A percentile compares a stretch with the other conserved stretches of the same genome.
Evolutionary conservation across 768 basidiomycete genomes (phyloP).

Genomic region (Galerina marginata): DNA sequence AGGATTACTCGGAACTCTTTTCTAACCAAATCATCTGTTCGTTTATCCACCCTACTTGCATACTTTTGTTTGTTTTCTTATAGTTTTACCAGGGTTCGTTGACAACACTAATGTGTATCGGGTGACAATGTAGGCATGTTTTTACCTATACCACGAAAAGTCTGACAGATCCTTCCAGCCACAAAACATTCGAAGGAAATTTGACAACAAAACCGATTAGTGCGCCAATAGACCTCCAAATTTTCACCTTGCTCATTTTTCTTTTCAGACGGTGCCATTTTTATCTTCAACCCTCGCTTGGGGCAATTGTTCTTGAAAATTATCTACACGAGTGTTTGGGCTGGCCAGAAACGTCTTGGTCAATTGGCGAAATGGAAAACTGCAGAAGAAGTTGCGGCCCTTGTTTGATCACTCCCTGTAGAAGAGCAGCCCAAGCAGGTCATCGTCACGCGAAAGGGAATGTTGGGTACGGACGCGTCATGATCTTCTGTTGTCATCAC

Average conservation of each 20-base stretch:
- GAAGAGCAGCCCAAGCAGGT: slow-evolving; percentile 99
- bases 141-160: neutral
- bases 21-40: slow-evolving; percentile 96
- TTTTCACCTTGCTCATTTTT: slow-evolving; percentile 15
- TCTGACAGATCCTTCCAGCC: slow-evolving; percentile 48
- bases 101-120: slow-evolving; percentile 99
- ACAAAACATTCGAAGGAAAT: slow-evolving; percentile 99
- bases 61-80: slow-evolving; percentile 3
- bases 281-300: slow-evolving; percentile 99
- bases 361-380: slow-evolving; percentile 99
- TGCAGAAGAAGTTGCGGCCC: slow-evolving; percentile 98
- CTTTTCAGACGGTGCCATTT: slow-evolving; percentile 84
- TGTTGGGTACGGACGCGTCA: slow-evolving; percentile 73
- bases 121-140: slow-evolving; percentile 74
- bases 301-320: slow-evolving; percentile 98
- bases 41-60: slow-evolving; percentile 23
- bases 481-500: neutral
- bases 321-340: slow-evolving; percentile 99
- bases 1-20: slow-evolving; percentile 94
- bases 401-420: slow-evolving; percentile 97
- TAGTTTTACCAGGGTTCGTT: slow-evolving; percentile 75
- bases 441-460: slow-evolving; percentile 99
- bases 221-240: slow-evolving; percentile 36
- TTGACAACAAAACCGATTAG: slow-evolving; percentile 99
- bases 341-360: slow-evolving; percentile 99